phyloP scores from a whole-genome alignment of 495 filamentous ascomycete species.

The Aspergillus cavernicola region DNA sequence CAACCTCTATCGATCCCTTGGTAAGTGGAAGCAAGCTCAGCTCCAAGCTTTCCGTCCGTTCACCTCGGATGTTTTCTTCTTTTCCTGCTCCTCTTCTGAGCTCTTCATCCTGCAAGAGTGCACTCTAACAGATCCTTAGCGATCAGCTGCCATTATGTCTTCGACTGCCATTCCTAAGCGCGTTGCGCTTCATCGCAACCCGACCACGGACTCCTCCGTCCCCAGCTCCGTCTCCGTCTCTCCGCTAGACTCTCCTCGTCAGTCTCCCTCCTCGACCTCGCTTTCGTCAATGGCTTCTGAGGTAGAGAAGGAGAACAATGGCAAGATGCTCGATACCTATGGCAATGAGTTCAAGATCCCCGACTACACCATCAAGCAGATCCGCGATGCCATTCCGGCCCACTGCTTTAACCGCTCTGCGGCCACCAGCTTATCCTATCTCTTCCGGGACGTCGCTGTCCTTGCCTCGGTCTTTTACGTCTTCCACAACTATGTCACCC shows the following conservation, averaged over 20 bases:
- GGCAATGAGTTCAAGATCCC: conserved; percentile 69
- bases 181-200: conserved; percentile 48
- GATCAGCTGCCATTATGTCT: conserved; percentile 41
- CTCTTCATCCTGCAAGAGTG: too few species aligned
- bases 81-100: too few species aligned
- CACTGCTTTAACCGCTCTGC: conserved; percentile 66
- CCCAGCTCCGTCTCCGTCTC: conserved; percentile 62
- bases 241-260: conserved; percentile 64
- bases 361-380: conserved; percentile 69
- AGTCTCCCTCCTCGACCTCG: conserved; percentile 83
- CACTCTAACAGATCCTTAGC: not conserved
- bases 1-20: conserved; percentile 11
- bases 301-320: conserved; percentile 31
- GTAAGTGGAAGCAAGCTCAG: not conserved
- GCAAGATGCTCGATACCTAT: conserved; percentile 63
- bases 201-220: conserved; percentile 54
- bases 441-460: conserved; percentile 55
- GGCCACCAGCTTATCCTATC: conserved; percentile 56
- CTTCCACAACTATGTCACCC: conserved; percentile 64
- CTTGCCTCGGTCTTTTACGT: conserved; percentile 57
- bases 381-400: conserved; percentile 58
- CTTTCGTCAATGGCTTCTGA: conserved; percentile 81
- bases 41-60: not conserved
- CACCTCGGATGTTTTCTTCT: too few species aligned
- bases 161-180: conserved; percentile 56